Evolutionary conservation across 768 basidiomycete genomes (phyloP).

Genomic region (Mycena crocata): DNA sequence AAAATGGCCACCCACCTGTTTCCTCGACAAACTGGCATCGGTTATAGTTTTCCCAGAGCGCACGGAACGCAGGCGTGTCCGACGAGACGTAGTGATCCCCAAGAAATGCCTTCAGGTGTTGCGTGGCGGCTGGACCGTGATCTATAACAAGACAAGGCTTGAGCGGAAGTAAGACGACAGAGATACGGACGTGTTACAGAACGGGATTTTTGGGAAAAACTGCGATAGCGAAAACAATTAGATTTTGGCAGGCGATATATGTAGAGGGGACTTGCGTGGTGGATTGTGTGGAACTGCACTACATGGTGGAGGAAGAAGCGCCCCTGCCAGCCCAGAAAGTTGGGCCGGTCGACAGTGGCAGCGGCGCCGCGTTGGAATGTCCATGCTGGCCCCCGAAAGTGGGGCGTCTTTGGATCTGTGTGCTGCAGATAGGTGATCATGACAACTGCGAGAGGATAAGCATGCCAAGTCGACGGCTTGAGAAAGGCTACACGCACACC

Average conservation of each 20-base stretch:
- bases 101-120: constrained; percentile 60
- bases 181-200: constrained; percentile 51
- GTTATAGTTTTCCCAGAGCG: constrained; percentile 68
- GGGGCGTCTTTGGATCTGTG: constrained; percentile 66
- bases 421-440: constrained; percentile 74
- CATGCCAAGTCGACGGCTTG: background rate
- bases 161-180: background rate
- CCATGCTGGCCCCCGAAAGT: constrained; percentile 69
- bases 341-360: constrained; percentile 68
- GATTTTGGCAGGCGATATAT: background rate
- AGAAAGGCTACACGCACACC: constrained; percentile 53
- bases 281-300: constrained; percentile 71
- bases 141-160: constrained; percentile 52
- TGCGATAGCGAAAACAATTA: constrained; percentile 41
- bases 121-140: constrained; percentile 63
- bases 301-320: constrained; percentile 75
- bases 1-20: no score
- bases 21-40: constrained; percentile 70
- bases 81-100: constrained; percentile 62
- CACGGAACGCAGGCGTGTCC: constrained; percentile 53
- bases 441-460: no score
- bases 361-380: constrained; percentile 72
- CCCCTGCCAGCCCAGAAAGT: constrained; percentile 72
- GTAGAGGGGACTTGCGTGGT: constrained; percentile 55
- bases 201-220: constrained; percentile 72